Base-by-base conservation (phyloP, 208 protist genomes). In the Wallacemonas sp. region DNA sequence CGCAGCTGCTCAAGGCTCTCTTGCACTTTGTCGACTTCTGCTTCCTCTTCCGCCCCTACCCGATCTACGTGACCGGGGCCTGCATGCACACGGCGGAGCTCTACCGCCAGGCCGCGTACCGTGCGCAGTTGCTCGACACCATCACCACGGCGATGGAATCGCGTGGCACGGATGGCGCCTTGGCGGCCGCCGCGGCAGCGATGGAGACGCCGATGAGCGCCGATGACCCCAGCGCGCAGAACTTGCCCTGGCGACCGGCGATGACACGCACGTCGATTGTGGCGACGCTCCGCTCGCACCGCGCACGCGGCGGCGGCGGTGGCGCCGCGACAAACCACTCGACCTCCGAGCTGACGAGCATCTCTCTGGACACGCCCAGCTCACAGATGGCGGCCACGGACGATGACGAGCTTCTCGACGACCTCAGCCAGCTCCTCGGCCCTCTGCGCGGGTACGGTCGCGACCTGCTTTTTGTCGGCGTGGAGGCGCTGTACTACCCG, bases 401-500 rank as follows among this genome's bases (percentile, higher is more conserved):
- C 49, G 7, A 5, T 20, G 48, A 50, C 26, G 57, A 29, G 5
- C 2, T 32, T 38, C 57, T 31, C 14, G 36, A 41, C 10, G 36
- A 41, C 36, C 7, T 14, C 36, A 14, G 10, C 0, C 36, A 41
- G 36, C 36, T 41, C 0, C 36, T 50, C 14, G 57, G 57, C 16
- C 71, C 74, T 11, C 62, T 84, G 31, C 42, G 54, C 3, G 68
- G 73, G 4, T 63, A 71, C 38, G 84, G 78, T 29, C 82, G 80
- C 33, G 74, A 84, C 41, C 77, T 91, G 8, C 33, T 82, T 26
- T 59, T 87, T 22, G 72, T 77, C 41, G 62, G 57, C 20, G 23
- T 91, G 1, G 74, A 87, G 67, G 63, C 72, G 18, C 46, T 91
- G 31, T 84, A 81, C 46, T 46, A 84, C 41, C 84, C 84, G 11